Base-by-base conservation (phyloP, 2,329 filamentous ascomycete species). In the Orbilia blumenaviensis region DNA sequence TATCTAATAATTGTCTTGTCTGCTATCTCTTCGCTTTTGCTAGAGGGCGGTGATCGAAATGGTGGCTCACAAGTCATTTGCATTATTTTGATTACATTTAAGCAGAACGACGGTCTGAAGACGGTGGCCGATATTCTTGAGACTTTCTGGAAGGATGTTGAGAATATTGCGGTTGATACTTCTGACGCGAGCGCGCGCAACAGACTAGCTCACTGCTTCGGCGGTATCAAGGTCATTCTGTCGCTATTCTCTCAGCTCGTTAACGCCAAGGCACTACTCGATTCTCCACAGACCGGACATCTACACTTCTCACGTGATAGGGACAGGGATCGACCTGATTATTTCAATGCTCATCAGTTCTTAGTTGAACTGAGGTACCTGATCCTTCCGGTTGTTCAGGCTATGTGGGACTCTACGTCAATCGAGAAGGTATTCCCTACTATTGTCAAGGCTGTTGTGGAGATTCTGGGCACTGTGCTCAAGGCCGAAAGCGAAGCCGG, bases 31-130 rank as follows among this genome's bases (percentile, higher is more conserved):
- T 91, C 94, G 81, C 88, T 96, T 82, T 84, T 96, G 76, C 88
- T 95, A 77, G 93, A 96, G 80, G 87, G 87, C 78, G 87, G 83
- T 78, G 84, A 83, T 78, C 85, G 2, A 84, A 86, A 78, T 85
- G 85, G 77, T 38, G 81, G 78, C 54, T 78, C 80, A 7, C 87
- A 89, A 77, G 85, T 90, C 12, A 87, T 91, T 63, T 91, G 93
- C 46, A 87, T 95, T 27, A 90, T 98, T 36, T 86, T 99, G 23
- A 87, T 94, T 66, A 91, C 93, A 0, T 97, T 99, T 84, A 94
- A 94, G 82, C 90, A 92, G 74, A 87, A 89, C 54, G 89, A 89
- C 41, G 94, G 95, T 0, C 86, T 99, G 72, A 87, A 89, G 7
- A 86, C 89, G 3, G 84, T 98, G 75, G 93, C 92, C 79, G 84